Evolutionary conservation across 1,284 basidiomycete species (phyloP).

Genomic region (Pascua sp.): DNA sequence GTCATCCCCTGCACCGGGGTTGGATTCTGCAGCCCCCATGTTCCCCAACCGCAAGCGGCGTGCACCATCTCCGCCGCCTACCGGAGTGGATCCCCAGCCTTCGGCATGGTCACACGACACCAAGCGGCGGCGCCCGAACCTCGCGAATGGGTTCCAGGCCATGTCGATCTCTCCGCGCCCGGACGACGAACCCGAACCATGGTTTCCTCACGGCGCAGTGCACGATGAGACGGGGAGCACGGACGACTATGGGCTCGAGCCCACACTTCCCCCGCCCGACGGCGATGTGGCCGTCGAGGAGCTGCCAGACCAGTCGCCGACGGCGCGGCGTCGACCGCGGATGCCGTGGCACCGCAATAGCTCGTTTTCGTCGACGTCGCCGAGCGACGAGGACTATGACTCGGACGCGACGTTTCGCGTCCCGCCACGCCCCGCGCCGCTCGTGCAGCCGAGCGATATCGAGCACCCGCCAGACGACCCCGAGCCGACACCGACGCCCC

Average conservation of each 20-base stretch:
- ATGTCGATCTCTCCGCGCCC: slow-evolving; percentile 25
- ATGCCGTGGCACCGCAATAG: slow-evolving; percentile 6
- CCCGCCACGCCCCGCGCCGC: slow-evolving; percentile 8
- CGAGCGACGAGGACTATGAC: slow-evolving; percentile 28
- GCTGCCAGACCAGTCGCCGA: slow-evolving; percentile 18
- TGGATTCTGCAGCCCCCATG: too few species aligned
- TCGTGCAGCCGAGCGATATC: slow-evolving; percentile 26
- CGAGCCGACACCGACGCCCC: not conserved
- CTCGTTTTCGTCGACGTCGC: slow-evolving; percentile 24
- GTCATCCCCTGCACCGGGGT: too few species aligned
- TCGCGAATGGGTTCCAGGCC: slow-evolving; percentile 37
- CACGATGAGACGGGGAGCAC: slow-evolving; percentile 10
- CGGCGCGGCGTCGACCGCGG: slow-evolving; percentile 7
- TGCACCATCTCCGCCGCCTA: not conserved
- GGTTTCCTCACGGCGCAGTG: not conserved
- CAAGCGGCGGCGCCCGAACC: slow-evolving; percentile 39
- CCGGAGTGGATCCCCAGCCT: not conserved
- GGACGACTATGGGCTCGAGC: slow-evolving; percentile 10
- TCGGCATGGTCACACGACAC: slow-evolving; percentile 1
- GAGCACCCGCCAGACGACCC: slow-evolving; percentile 22
- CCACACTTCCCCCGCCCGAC: slow-evolving; percentile 7
- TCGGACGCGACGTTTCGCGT: slow-evolving; percentile 28
- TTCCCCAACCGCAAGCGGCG: slow-evolving; percentile 5
- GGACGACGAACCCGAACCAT: not conserved
- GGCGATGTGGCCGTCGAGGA: slow-evolving; percentile 25